Conservation (phyloP, 2,329 filamentous ascomycete genomes). For the Trichoderma oligosporum region DNA sequence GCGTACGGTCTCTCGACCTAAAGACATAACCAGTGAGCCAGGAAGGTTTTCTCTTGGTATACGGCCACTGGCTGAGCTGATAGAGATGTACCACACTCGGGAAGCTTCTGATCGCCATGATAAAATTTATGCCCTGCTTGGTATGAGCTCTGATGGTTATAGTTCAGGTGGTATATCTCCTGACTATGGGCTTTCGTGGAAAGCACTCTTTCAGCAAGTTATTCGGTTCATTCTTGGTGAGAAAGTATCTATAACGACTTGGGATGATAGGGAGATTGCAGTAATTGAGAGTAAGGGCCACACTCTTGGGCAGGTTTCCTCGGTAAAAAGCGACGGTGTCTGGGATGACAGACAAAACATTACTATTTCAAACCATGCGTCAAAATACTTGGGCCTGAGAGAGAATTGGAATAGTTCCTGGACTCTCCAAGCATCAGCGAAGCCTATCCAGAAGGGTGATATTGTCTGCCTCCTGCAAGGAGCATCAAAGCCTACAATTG, state of each 20-base stretch:
- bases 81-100: slow-evolving; percentile 2
- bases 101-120: slow-evolving; percentile 1
- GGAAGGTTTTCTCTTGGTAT: background rate
- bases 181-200: slow-evolving; percentile 2
- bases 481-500: background rate
- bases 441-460: background rate
- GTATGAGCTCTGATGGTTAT: background rate
- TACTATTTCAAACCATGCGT: background rate
- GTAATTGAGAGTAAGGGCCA: background rate
- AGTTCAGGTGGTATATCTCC: background rate
- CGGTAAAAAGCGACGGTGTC: background rate
- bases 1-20: background rate
- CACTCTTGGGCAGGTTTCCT: background rate
- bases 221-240: background rate
- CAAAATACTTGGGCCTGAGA: background rate
- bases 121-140: background rate
- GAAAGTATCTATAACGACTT: background rate
- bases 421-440: background rate
- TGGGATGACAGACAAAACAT: slow-evolving; percentile 1
- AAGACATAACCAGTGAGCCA: background rate
- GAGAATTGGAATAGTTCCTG: background rate
- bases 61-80: background rate
- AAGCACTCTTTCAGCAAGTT: background rate
- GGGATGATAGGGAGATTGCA: background rate
- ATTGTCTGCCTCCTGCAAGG: slow-evolving; percentile 7